phyloP scores from a whole-genome alignment of 2,329 filamentous ascomycete species.

The Capronia coronata region DNA sequence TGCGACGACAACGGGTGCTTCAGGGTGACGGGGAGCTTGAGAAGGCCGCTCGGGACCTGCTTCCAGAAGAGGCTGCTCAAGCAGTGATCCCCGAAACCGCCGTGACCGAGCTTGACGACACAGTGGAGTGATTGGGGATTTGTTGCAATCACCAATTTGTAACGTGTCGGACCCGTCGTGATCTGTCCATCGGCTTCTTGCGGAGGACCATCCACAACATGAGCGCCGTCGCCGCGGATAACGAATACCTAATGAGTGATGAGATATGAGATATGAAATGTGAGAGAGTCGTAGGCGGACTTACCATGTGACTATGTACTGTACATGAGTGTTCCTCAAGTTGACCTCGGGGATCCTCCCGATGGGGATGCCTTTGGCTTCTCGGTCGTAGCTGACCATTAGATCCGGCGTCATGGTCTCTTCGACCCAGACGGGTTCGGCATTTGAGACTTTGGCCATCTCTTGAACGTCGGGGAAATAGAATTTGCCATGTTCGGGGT shows the following conservation, averaged over 20 bases:
- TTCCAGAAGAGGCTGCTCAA: slow-evolving; percentile 68
- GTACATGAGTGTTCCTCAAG: slow-evolving; percentile 89
- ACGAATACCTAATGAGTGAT: slow-evolving; percentile 64
- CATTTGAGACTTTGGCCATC: slow-evolving; percentile 78
- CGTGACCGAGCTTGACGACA: slow-evolving; percentile 69
- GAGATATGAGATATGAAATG: slow-evolving; percentile 19
- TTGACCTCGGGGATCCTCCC: slow-evolving; percentile 84
- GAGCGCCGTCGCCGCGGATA: slow-evolving; percentile 75
- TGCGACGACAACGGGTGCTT: slow-evolving; percentile 53
- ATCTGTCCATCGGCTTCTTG: slow-evolving; percentile 69
- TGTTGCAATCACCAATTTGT: slow-evolving; percentile 57
- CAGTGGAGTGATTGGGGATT: slow-evolving; percentile 8
- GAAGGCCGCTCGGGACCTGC: slow-evolving; percentile 66
- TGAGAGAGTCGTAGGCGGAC: slow-evolving; percentile 31
- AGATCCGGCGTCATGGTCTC: slow-evolving; percentile 86
- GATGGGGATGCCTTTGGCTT: slow-evolving; percentile 78
- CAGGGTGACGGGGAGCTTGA: slow-evolving; percentile 21
- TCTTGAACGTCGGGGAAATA: slow-evolving; percentile 91
- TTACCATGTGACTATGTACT: slow-evolving; percentile 99
- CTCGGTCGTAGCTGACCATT: slow-evolving; percentile 66
- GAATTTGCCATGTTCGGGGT: slow-evolving; percentile 74
- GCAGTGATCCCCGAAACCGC: slow-evolving; percentile 75
- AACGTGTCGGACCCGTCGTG: slow-evolving; percentile 68
- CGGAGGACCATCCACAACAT: slow-evolving; percentile 96
- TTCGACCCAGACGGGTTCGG: slow-evolving; percentile 89